Evolutionary conservation across 169 alveolate species (phyloP).

Genomic region (Cardiosporidium cionae): DNA sequence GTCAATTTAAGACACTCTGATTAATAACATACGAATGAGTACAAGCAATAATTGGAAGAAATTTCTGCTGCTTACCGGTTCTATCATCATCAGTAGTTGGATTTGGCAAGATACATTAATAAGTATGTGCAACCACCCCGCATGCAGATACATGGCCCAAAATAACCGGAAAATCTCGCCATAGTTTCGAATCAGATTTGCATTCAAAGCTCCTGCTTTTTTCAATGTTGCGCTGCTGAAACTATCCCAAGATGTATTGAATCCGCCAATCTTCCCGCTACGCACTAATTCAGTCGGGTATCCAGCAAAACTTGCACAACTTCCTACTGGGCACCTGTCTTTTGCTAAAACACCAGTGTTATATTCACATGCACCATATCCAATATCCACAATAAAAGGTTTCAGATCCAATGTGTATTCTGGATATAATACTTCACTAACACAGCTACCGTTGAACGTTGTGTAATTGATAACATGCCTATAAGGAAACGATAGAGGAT

Average conservation of each 20-base stretch:
- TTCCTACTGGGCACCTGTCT: neutral
- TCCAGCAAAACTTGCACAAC: neutral
- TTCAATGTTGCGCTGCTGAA: neutral
- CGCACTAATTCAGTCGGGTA: neutral
- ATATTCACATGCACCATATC: conserved; percentile 32
- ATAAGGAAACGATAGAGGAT: neutral
- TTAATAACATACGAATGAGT: neutral
- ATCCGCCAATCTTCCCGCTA: neutral
- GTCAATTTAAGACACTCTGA: neutral
- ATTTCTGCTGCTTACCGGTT: conserved; percentile 54
- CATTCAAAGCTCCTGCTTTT: conserved; percentile 8
- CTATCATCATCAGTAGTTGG: conserved; percentile 71
- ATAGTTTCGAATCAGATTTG: conserved; percentile 26
- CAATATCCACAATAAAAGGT: neutral
- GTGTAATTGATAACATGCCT: conserved; percentile 15
- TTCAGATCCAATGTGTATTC: neutral
- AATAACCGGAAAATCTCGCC: conserved; percentile 66
- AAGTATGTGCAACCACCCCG: conserved; percentile 65
- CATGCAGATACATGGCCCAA: conserved; percentile 73
- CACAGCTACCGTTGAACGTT: conserved; percentile 26
- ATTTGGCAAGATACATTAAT: conserved; percentile 66
- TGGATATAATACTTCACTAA: conserved; percentile 20
- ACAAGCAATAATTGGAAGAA: neutral
- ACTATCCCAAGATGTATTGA: neutral
- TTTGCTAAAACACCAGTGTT: neutral